Percentiles rank a stretch among this genome's conserved stretches.
Conservation (phyloP, 2,329 filamentous ascomycete species). For the Sporothrix pseudoabietina region DNA sequence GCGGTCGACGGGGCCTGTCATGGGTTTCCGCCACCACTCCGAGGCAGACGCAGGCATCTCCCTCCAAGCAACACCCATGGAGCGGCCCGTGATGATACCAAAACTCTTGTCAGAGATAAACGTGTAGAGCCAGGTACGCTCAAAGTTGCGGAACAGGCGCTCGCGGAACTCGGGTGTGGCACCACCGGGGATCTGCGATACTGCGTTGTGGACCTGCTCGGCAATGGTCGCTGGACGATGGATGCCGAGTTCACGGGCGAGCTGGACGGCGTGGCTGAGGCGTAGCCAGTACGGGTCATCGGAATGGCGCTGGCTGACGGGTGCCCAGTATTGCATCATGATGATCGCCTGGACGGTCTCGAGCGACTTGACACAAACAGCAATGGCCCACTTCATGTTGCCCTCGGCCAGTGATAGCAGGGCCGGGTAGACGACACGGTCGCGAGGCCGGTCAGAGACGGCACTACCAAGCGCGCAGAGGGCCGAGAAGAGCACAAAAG, state of each 20-base stretch:
- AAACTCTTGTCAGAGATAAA: conserved; percentile 36
- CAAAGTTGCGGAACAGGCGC: conserved; percentile 34
- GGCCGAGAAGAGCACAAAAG: conserved; percentile 38
- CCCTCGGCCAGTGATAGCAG: conserved; percentile 36
- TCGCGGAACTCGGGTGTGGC: conserved; percentile 30
- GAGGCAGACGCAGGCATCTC: conserved; percentile 32
- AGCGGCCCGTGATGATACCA: conserved; percentile 34
- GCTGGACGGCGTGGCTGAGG: conserved; percentile 37
- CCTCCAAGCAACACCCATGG: conserved; percentile 33
- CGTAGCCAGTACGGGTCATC: conserved; percentile 39
- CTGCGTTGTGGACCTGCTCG: conserved; percentile 34
- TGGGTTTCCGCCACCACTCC: conserved; percentile 35
- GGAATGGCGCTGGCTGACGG: conserved; percentile 33
- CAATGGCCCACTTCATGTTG: conserved; percentile 39
- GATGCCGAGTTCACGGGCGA: conserved; percentile 37
- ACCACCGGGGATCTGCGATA: conserved; percentile 26
- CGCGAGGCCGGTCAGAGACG: conserved; percentile 36
- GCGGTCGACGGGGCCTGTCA: conserved; percentile 35
- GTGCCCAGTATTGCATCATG: conserved; percentile 38
- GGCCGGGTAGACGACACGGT: conserved; percentile 36
- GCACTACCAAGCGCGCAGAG: conserved; percentile 38
- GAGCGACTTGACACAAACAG: conserved; percentile 37
- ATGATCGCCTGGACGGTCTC: conserved; percentile 38
- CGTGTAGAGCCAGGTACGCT: conserved; percentile 35
- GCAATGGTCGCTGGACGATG: conserved; percentile 33